phyloP scores from a whole-genome alignment of 805 yeast species.

The Candida namnaoensis region DNA sequence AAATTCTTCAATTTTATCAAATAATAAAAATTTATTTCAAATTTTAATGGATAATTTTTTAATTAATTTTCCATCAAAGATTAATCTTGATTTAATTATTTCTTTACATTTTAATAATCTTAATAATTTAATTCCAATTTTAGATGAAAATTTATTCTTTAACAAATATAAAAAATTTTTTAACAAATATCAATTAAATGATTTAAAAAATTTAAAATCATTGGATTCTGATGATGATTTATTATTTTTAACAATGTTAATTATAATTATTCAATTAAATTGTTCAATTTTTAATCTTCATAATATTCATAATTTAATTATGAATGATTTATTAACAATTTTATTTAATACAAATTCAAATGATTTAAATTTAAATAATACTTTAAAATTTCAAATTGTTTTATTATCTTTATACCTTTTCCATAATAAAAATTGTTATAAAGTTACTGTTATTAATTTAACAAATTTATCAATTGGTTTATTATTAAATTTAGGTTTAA shows the following conservation, averaged over 20 bases:
- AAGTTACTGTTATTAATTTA: constrained; percentile 13
- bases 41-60: constrained; percentile 8
- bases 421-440: constrained; percentile 18
- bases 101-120: constrained; percentile 17
- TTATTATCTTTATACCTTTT: constrained; percentile 16
- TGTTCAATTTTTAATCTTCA: constrained; percentile 19
- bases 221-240: constrained; percentile 20
- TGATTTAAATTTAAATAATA: constrained; percentile 1
- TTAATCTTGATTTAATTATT: constrained; percentile 15
- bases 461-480: constrained; percentile 11
- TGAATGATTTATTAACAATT: constrained; percentile 8
- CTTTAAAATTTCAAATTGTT: constrained; percentile 12
- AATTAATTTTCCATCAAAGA: constrained; percentile 18
- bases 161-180: constrained; percentile 11
- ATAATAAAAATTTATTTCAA: neutral
- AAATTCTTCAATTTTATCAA: constrained; percentile 5
- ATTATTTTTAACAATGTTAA: constrained; percentile 33
- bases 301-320: constrained; percentile 16
- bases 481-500: constrained; percentile 17
- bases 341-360: constrained; percentile 2
- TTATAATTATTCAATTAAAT: constrained; percentile 26
- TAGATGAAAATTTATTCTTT: constrained; percentile 16
- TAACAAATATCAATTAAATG: neutral
- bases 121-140: constrained; percentile 16
- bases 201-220: neutral